phyloP scores from a whole-genome alignment of 805 yeast species.

The Candida wancherniae region DNA sequence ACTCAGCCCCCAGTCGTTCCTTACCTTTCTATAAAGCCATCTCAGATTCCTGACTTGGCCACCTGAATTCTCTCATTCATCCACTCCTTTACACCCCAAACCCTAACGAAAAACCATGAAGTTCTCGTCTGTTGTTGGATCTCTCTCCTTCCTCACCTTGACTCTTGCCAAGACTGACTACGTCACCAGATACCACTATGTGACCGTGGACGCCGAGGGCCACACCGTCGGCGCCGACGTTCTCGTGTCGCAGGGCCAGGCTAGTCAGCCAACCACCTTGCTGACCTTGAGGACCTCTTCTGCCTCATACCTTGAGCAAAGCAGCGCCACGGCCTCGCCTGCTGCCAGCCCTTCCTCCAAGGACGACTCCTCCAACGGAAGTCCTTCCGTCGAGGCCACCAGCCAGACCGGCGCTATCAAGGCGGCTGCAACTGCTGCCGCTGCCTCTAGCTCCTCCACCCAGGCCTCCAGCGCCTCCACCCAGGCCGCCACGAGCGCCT shows the following conservation, averaged over 20 bases:
- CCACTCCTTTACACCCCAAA: too few relatives aligned
- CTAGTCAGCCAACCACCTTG: constrained; percentile 9
- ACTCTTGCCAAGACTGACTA: constrained; percentile 22
- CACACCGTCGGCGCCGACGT: constrained; percentile 7
- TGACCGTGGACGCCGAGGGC: constrained; percentile 22
- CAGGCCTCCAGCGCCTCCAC: constrained; percentile 4
- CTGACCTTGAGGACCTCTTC: constrained; percentile 5
- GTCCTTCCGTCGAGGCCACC: constrained; percentile 1
- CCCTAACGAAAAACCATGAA: too few relatives aligned
- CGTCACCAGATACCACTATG: constrained; percentile 25
- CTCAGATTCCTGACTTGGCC: too few relatives aligned
- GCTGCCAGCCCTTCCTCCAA: too few relatives aligned
- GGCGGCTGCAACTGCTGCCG: background rate
- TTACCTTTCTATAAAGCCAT: too few relatives aligned
- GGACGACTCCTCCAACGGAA: too few relatives aligned
- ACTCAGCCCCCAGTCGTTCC: too few relatives aligned
- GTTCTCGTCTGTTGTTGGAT: too few relatives aligned
- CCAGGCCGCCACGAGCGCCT: constrained; percentile 1
- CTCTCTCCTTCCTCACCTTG: constrained; percentile 18
- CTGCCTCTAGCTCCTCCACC: constrained; percentile 1
- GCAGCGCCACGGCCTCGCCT: background rate
- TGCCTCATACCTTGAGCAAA: background rate
- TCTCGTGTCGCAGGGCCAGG: background rate
- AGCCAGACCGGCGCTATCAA: constrained; percentile 1
- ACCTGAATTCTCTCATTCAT: too few relatives aligned